Conservation (phyloP, 768 basidiomycete species). For the Mycena capillaripes region DNA sequence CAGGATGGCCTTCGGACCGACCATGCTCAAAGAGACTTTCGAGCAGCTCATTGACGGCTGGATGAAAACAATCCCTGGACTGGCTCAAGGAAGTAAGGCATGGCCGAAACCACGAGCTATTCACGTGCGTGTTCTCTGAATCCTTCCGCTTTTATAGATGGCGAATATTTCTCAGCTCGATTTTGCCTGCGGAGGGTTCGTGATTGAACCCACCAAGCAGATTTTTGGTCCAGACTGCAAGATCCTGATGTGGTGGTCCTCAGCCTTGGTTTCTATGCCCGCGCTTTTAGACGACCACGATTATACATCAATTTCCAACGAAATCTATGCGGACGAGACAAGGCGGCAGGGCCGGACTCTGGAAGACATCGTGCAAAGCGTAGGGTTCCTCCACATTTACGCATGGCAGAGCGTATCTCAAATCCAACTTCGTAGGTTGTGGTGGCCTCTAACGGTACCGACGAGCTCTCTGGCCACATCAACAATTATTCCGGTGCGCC, state of each 20-base stretch:
- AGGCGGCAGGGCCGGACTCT: conserved; percentile 22
- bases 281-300: conserved; percentile 19
- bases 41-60: conserved; percentile 22
- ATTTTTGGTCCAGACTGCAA: conserved; percentile 30
- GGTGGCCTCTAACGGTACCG: conserved; percentile 21
- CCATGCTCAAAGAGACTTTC: neutral
- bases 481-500: conserved; percentile 16
- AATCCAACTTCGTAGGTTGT: neutral
- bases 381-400: neutral
- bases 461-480: conserved; percentile 16
- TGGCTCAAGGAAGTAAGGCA: neutral
- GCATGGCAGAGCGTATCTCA: too few species aligned
- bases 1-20: conserved; percentile 10
- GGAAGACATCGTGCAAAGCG: conserved; percentile 14
- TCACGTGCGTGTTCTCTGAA: conserved; percentile 19
- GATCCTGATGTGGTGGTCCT: conserved; percentile 12
- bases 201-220: conserved; percentile 20
- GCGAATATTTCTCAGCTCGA: conserved; percentile 24
- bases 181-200: conserved; percentile 8
- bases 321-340: conserved; percentile 20
- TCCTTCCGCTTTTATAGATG: neutral
- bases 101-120: conserved; percentile 30
- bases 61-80: neutral
- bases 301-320: conserved; percentile 9
- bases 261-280: neutral